A percentile compares a stretch with the other conserved stretches of the same genome.
These are phyloP conservation scores for Capronia epimyces DNA, from an alignment of 2,329 filamentous ascomycete species.

Conservation along the genomic window DNA sequence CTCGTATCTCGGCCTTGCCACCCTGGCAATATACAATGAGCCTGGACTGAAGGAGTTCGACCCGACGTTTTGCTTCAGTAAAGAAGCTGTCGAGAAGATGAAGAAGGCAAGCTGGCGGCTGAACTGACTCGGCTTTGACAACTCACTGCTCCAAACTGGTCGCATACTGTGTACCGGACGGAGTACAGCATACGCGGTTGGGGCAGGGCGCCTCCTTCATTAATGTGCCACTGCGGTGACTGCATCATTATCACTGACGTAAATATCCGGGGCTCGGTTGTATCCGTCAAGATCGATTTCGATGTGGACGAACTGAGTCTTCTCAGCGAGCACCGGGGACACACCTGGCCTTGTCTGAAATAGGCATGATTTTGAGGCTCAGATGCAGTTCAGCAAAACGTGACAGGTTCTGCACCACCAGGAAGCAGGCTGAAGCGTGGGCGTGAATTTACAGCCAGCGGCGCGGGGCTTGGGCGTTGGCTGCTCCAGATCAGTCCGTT, in stretches of 20 bases:
- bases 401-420: background rate
- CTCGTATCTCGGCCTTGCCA: slow-evolving; percentile 78
- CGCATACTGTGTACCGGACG: background rate
- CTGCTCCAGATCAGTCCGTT: background rate
- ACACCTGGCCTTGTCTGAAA: no score
- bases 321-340: no score
- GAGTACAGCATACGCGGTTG: no score
- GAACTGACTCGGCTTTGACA: slow-evolving; percentile 6
- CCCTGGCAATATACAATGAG: slow-evolving; percentile 69
- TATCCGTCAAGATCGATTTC: no score
- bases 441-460: background rate
- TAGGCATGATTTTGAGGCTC: background rate
- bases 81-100: slow-evolving; percentile 39
- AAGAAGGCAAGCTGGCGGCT: slow-evolving; percentile 40
- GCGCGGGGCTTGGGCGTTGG: background rate
- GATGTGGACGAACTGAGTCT: no score
- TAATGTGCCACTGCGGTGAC: no score
- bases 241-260: no score
- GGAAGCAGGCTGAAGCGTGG: background rate
- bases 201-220: no score
- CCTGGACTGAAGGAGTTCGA: slow-evolving; percentile 65
- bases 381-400: no score
- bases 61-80: slow-evolving; percentile 67
- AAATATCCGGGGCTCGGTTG: no score
- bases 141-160: background rate